A percentile compares a stretch with the other conserved stretches of the same genome.
phyloP scores from a whole-genome alignment of 2,329 filamentous ascomycete species.

The Venturia effusa region DNA sequence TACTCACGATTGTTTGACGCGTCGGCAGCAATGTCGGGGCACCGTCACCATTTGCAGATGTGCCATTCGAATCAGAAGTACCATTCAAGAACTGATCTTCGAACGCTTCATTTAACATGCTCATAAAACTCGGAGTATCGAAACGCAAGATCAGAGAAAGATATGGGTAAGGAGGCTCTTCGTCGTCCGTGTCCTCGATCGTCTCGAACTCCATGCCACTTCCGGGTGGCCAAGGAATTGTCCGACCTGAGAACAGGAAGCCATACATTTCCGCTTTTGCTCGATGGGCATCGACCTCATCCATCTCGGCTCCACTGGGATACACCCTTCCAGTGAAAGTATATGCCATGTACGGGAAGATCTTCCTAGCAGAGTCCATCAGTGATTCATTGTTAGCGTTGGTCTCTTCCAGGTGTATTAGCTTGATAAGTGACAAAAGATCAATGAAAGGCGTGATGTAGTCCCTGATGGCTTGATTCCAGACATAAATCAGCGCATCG shows the following conservation, averaged over 20 bases:
- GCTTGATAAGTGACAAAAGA: constrained; percentile 52
- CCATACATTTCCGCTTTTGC: constrained; percentile 87
- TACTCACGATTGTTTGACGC: constrained; percentile 84
- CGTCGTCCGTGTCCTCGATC: constrained; percentile 33
- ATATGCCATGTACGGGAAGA: constrained; percentile 92
- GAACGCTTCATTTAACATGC: constrained; percentile 92
- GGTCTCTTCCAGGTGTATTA: constrained; percentile 45
- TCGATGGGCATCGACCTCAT: constrained; percentile 57
- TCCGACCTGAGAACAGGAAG: constrained; percentile 82
- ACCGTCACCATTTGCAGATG: constrained; percentile 38
- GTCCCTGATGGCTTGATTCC: constrained; percentile 82
- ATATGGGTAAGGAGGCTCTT: constrained; percentile 74
- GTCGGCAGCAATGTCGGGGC: constrained; percentile 44
- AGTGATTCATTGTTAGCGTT: constrained; percentile 49
- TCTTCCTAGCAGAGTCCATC: constrained; percentile 68
- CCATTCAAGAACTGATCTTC: constrained; percentile 91
- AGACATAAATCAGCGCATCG: constrained; percentile 91
- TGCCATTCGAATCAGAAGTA: constrained; percentile 47
- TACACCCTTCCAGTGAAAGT: constrained; percentile 84
- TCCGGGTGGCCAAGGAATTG: constrained; percentile 61
- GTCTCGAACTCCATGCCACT: constrained; percentile 52
- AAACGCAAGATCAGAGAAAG: constrained; percentile 76
- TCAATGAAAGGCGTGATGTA: constrained; percentile 87
- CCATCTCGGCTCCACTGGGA: constrained; percentile 67
- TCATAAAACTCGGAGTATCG: constrained; percentile 85